Evolutionary conservation across 345 rosid genomes (phyloP), one percentile per base, ranked within the genome.

Genomic region (Combretum micranthum): DNA sequence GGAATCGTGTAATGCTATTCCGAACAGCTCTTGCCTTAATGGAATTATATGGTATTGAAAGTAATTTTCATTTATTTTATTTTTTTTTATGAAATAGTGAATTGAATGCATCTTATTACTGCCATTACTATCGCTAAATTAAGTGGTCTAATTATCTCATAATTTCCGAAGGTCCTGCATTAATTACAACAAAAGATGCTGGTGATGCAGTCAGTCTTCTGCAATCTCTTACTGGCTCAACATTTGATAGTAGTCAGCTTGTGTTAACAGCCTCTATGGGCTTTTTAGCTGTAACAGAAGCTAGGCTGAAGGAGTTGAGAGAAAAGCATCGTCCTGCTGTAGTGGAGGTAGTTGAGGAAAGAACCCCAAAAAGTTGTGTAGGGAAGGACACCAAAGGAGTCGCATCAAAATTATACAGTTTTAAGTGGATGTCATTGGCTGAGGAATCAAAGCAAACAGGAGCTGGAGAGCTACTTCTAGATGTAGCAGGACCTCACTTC

Each of bases 211-310:
- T 89, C 37, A 93, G 88, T 61, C 71, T 83, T 67, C 66, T 93
- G 61, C 96, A 93, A 66, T 78, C 96, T 48, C 97, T 93, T 65
- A 64, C 85, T 49, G 85, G 96, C 56, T 93, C 99, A 64, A 89
- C 97, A 67, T 93, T 93, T 72, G 99, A 93, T 71, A 83, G 96
- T 73, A 93, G 99, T 68, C 97, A 93, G 74, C 94, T 93, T 66
- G 83, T 93, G 72, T 68, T 87, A 55, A 87, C 90, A 48, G 94
- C 99, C 55, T 83, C 94, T 64, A 85, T 93, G 87, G 96, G 99
- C 4, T 87, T 75, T 73, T 49, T 78, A 70, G 70, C 82, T 57
- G 84, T 91, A 55, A 87, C 83, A 43, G 94, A 93, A 57, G 83
- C 71, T 69, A 79, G 72, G 75, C 74, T 93, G 20, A 77, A 77